phyloP scores from a whole-genome alignment of 306 rosid species.

The Hylodesmum podocarpum region DNA sequence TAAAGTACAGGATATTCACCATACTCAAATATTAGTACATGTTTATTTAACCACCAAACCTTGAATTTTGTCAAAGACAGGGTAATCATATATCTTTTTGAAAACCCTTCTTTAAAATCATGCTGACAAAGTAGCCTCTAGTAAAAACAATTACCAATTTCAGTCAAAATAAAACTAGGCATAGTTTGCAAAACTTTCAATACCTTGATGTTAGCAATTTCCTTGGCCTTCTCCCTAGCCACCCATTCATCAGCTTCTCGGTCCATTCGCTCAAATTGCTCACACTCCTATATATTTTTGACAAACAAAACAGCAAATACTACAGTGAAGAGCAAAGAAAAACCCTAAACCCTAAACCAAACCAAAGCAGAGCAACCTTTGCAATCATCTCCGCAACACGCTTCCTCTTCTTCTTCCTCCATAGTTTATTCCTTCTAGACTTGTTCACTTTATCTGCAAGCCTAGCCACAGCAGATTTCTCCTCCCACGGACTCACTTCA shows the following conservation, averaged over 20 bases:
- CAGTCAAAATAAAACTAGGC: not conserved
- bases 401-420: slow-evolving; percentile 82
- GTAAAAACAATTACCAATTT: not conserved
- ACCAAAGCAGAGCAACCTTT: slow-evolving; percentile 50
- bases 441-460: slow-evolving; percentile 53
- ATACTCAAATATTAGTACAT: not conserved
- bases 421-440: slow-evolving; percentile 61
- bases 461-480: slow-evolving; percentile 57
- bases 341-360: not conserved
- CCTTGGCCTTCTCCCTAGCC: slow-evolving; percentile 83
- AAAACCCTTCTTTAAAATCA: not conserved
- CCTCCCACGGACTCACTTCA: slow-evolving; percentile 81
- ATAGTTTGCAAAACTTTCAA: not conserved
- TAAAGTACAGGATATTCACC: not conserved
- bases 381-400: slow-evolving; percentile 53
- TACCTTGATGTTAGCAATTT: slow-evolving; percentile 80
- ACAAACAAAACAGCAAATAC: slow-evolving; percentile 4
- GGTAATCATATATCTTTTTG: not conserved
- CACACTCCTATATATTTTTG: slow-evolving; percentile 48
- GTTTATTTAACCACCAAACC: slow-evolving; percentile 1
- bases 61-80: not conserved
- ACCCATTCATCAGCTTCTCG: slow-evolving; percentile 93
- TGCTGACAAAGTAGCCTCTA: not conserved
- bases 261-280: slow-evolving; percentile 60
- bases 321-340: not conserved